Percentiles rank a stretch among this genome's conserved stretches.
Evolutionary conservation across 805 yeast genomes (phyloP).

Genomic region (Wickerhamomyces xylosicus): DNA sequence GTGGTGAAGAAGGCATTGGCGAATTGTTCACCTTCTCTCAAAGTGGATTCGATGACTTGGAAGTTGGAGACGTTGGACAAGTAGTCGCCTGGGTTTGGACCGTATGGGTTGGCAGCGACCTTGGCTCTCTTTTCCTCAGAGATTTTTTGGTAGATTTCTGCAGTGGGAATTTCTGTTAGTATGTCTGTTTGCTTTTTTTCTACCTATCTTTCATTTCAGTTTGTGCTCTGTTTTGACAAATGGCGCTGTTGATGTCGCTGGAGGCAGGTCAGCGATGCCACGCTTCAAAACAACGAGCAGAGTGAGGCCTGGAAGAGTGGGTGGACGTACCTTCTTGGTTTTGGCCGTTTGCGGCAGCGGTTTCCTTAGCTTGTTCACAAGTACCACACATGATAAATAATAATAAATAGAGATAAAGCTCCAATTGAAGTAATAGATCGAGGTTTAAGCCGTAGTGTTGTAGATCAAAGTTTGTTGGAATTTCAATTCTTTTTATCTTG

Average conservation of each 20-base stretch:
- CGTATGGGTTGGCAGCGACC: slow-evolving; percentile 65
- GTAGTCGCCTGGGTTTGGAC: slow-evolving; percentile 90
- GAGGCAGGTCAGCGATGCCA: no score
- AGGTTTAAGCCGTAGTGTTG: no score
- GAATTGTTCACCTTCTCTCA: slow-evolving; percentile 98
- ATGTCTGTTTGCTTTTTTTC: slow-evolving; percentile 5
- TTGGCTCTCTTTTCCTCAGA: slow-evolving; percentile 31
- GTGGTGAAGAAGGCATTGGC: slow-evolving; percentile 94
- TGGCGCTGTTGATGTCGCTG: slow-evolving; percentile 8
- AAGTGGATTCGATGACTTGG: slow-evolving; percentile 89
- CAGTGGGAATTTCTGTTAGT: neutral
- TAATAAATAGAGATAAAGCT: neutral
- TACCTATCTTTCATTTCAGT: neutral
- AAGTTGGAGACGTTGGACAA: slow-evolving; percentile 82
- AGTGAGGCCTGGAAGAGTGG: neutral
- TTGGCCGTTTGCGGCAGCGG: neutral
- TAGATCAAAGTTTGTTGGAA: neutral
- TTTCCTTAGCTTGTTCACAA: slow-evolving; percentile 17
- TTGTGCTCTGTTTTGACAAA: slow-evolving; percentile 2
- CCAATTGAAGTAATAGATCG: no score
- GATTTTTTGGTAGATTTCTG: slow-evolving; percentile 29
- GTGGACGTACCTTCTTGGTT: neutral
- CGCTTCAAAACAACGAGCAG: neutral
- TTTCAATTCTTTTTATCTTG: neutral
- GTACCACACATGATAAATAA: slow-evolving; percentile 14